Conservation (phyloP, 768 basidiomycete species). For the Macrolepiota dolichaula region DNA sequence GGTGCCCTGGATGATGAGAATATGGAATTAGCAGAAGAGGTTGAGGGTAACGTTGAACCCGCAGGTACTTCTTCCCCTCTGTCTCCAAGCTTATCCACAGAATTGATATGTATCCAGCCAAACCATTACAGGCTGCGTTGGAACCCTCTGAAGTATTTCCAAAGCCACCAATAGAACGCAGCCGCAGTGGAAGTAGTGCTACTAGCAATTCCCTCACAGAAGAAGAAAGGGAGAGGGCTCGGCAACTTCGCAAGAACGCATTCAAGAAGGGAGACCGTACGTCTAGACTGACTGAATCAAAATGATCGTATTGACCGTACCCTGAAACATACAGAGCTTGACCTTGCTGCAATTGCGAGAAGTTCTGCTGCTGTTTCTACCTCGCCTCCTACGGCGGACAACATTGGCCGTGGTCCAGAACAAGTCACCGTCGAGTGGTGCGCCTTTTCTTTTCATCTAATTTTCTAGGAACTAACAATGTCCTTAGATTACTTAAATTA, state of each 20-base stretch:
- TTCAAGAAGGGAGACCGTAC: constrained; percentile 65
- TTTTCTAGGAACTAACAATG: not conserved
- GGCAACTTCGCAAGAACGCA: constrained; percentile 68
- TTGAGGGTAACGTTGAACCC: constrained; percentile 9
- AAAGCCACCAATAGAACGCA: constrained; percentile 25
- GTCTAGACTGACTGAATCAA: constrained; percentile 11
- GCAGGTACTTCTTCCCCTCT: not conserved
- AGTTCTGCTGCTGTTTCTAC: constrained; percentile 70
- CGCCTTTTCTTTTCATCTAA: not conserved
- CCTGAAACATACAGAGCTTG: constrained; percentile 32
- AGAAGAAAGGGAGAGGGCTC: constrained; percentile 64
- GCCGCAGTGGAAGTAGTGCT: constrained; percentile 28
- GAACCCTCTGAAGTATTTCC: not conserved
- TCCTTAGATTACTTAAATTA: not conserved
- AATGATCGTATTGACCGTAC: not conserved
- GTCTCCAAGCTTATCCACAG: not conserved
- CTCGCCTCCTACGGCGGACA: constrained; percentile 35
- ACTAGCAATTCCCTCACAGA: constrained; percentile 34
- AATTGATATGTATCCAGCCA: not conserved
- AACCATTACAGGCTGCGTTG: not conserved
- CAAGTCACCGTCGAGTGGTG: not conserved
- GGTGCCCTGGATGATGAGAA: constrained; percentile 59
- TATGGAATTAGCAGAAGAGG: constrained; percentile 36
- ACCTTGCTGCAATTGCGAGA: constrained; percentile 79
- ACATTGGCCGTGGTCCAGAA: not conserved